Conservation (phyloP, 2,329 filamentous ascomycete species). For the Coleophoma eucalyptorum region DNA sequence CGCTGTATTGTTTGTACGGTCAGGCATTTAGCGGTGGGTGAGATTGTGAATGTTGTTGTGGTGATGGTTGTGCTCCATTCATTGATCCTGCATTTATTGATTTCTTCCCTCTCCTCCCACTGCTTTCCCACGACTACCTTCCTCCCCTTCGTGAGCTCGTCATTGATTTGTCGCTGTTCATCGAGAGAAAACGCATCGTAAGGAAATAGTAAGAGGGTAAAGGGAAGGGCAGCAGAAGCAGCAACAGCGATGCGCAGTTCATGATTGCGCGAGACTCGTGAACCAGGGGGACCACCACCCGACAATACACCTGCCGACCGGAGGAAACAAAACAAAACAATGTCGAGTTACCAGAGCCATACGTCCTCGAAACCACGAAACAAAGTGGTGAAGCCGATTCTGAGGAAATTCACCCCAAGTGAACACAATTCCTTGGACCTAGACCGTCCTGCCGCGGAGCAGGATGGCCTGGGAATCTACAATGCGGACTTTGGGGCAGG, state of each 20-base stretch:
- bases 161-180: neutral
- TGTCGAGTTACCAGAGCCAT: conserved; percentile 20
- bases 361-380: conserved; percentile 18
- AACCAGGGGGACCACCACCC: conserved; percentile 1
- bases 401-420: conserved; percentile 50
- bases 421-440: conserved; percentile 62
- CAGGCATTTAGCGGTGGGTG: no score
- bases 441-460: conserved; percentile 56
- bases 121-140: neutral
- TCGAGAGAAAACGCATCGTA: no score
- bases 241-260: conserved; percentile 12
- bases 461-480: conserved; percentile 35
- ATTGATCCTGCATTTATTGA: no score
- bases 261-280: conserved; percentile 13
- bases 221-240: no score
- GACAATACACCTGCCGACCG: neutral
- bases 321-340: conserved; percentile 1
- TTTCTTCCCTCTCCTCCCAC: neutral
- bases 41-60: no score
- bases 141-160: no score
- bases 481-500: conserved; percentile 21
- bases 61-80: no score
- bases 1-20: neutral
- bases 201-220: no score
- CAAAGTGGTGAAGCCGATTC: conserved; percentile 49